A percentile compares a stretch with the other conserved stretches of the same genome.
Conservation (phyloP, 805 yeast species). For the Yamadazyma kitorensis region DNA sequence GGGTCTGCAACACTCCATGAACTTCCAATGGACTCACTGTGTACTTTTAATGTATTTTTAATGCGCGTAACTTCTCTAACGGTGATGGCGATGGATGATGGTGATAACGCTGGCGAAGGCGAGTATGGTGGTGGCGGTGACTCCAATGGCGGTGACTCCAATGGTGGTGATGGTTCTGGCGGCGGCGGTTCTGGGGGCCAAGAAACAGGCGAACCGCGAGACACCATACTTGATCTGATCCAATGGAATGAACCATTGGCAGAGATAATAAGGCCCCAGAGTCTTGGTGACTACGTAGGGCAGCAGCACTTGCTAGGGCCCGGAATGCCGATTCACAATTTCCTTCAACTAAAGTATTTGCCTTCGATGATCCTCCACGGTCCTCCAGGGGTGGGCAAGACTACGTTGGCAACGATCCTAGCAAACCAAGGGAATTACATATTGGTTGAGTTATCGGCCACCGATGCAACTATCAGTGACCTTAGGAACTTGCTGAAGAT, state of each 20-base stretch:
- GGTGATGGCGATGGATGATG: no score
- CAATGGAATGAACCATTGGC: conserved; percentile 10
- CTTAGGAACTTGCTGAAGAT: conserved; percentile 56
- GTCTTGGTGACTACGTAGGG: conserved; percentile 73
- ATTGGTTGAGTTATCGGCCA: conserved; percentile 83
- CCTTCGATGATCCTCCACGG: conserved; percentile 95
- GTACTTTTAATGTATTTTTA: no score
- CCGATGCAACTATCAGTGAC: conserved; percentile 66
- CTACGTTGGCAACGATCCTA: conserved; percentile 73
- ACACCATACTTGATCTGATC: no score
- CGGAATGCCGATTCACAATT: conserved; percentile 63
- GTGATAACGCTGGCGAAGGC: no score
- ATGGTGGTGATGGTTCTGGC: no score
- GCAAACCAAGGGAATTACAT: conserved; percentile 52
- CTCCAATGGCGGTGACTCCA: no score
- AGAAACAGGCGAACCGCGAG: no score
- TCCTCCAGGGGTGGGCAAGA: conserved; percentile 94
- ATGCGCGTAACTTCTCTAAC: no score
- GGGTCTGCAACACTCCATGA: no score
- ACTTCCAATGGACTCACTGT: no score
- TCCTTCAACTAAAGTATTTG: conserved; percentile 58
- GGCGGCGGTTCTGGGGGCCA: no score
- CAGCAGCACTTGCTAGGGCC: conserved; percentile 74
- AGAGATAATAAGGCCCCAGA: conserved; percentile 63
- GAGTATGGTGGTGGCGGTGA: no score